Evolutionary conservation across 2,329 filamentous ascomycete genomes (phyloP), one percentile per base, ranked within the genome.

Genomic region (Ilyonectria mors-panacis): DNA sequence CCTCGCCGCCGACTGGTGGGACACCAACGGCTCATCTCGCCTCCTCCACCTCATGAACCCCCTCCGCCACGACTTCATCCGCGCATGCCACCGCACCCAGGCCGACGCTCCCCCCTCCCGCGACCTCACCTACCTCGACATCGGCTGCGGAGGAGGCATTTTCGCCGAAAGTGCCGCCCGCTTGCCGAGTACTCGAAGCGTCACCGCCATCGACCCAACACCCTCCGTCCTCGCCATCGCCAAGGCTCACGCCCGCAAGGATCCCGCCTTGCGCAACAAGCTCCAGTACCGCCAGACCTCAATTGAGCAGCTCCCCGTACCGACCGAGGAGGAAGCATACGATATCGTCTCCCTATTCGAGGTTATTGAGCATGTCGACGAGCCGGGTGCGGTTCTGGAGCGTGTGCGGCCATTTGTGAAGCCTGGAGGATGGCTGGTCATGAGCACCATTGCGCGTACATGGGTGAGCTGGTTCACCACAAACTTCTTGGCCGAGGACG

Each of bases 11-110:
- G 92, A 92, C 76, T 99, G 96, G 96, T 99, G 96, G 96, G 95
- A 98, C 81, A 93, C 95, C 1, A 91, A 97, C 78, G 96, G 96
- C 58, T 92, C 95, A 7, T 98, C 94, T 4, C 91, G 95, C 44
- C 90, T 98, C 65, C 90, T 99, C 2, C 96, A 99, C 81, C 91
- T 97, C 73, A 98, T 99, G 95, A 98, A 99, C 83, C 96, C 96
- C 2, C 89, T 97, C 51, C 94, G 96, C 37, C 95, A 98, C 83
- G 91, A 94, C 82, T 98, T 98, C 82, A 96, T 98, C 80, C 86
- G 86, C 23, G 83, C 85, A 69, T 98, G 95, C 78, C 88, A 92
- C 53, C 74, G 75, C 70, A 87, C 88, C 21, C 85, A 87, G 51
- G 81, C 83, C 66, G 81, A 83, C 53, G 59, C 69, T 35, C 76